Evolutionary conservation across 2,329 filamentous ascomycete genomes (phyloP), one percentile per base, ranked within the genome.

Genomic region (Aureobasidium vineae): DNA sequence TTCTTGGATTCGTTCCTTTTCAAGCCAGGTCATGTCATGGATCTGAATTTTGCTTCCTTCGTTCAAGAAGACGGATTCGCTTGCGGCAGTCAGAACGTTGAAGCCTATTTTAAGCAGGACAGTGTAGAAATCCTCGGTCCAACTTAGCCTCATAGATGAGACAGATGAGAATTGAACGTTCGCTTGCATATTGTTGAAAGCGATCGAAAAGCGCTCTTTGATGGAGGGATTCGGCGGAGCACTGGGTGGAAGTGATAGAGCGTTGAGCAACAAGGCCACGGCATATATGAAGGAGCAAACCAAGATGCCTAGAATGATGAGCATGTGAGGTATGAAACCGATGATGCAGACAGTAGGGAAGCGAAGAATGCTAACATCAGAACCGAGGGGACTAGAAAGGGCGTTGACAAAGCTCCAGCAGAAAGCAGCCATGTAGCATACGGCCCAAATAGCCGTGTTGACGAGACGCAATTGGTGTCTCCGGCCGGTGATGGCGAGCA

Each of bases 271-370:
- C 33, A 98, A 80, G 3, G 94, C 93, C 26, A 95, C 72, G 0
- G 79, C 79, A 75, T 98, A 98, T 56, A 99, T 96, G 8, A 82
- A 73, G 2, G 86, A 82, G 74, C 95, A 98, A 19, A 89, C 79
- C 5, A 86, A 67, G 54, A 97, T 97, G 0, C 94, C 95, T 8
- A 85, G 72, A 1, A 98, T 78, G 15, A 98, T 91, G 28, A 97
- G 81, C n/a, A 98, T 83, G 76, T 98, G 94, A 1, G 95, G 95
- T 41, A 98, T 90, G 75, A 98, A 97, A 0, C 94, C 92, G 36
- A 98, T 90, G 67, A 98, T 92, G 73, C 91, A 97, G 47, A 98
- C 92, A 0, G 93, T 97, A 3, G 95, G 95, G 70, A 96, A 97
- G 68, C 91, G 86, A 49, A 97, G 82, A 13, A 97, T 82, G 4